These are phyloP conservation scores for Fusarium sp. DNA, from an alignment of 2,329 filamentous ascomycete species.

Conservation along the genomic window DNA sequence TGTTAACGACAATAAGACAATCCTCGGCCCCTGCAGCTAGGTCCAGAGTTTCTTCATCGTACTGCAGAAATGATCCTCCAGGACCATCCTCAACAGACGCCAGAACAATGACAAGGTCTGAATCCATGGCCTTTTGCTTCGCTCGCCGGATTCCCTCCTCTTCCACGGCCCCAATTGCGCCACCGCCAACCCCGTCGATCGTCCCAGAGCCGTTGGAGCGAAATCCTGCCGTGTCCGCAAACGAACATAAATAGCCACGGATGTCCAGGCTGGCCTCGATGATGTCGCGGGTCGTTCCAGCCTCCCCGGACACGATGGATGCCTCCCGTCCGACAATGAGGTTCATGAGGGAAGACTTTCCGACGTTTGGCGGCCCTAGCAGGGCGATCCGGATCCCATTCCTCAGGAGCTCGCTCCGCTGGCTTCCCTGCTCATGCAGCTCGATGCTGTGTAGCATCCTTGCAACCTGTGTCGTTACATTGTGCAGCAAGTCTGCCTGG, in stretches of 20 bases:
- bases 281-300: constrained; percentile 92
- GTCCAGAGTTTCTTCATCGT: constrained; percentile 63
- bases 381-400: constrained; percentile 87
- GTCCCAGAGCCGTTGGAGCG: constrained; percentile 55
- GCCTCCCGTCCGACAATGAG: constrained; percentile 88
- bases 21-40: constrained; percentile 59
- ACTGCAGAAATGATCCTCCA: constrained; percentile 55
- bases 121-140: constrained; percentile 78
- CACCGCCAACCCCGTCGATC: constrained; percentile 19
- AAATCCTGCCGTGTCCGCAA: constrained; percentile 94
- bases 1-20: constrained; percentile 67
- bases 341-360: constrained; percentile 95
- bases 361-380: constrained; percentile 89
- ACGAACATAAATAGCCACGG: constrained; percentile 87
- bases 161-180: constrained; percentile 75
- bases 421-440: constrained; percentile 76
- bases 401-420: constrained; percentile 81
- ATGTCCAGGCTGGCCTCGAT: constrained; percentile 92
- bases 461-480: constrained; percentile 70
- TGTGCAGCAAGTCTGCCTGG: constrained; percentile 72
- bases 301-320: constrained; percentile 91
- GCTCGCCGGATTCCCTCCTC: constrained; percentile 90
- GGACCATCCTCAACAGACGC: constrained; percentile 70
- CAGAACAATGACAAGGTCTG: constrained; percentile 84
- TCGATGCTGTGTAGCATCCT: constrained; percentile 68